Evolutionary conservation across 1,284 basidiomycete species (phyloP), one percentile per base, ranked within the genome.

Genomic region (Veloboletus limbatus): DNA sequence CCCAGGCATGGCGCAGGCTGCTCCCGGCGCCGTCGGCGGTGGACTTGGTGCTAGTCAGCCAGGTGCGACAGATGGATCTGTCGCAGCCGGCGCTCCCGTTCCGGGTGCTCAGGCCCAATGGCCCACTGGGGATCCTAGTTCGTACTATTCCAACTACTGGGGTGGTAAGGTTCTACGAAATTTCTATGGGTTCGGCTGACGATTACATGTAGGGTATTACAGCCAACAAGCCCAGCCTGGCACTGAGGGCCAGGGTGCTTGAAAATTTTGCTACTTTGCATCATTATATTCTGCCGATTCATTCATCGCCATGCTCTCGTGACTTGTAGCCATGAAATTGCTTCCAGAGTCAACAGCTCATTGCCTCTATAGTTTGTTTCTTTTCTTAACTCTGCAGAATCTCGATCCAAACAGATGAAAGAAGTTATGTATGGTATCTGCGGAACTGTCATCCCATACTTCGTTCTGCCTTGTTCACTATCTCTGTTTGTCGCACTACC

Each of bases 81-180:
- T 68, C 48, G 70, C 67, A 25, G 49, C 56, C 10, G 68, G 65
- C 28, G 71, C 66, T 13, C 76, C 73, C 28, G 78, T 76, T 13
- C 77, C 79, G 55, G 75, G 77, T 39, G 79, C 75, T 28, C 83
- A 85, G 62, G 82, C 77, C 41, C 84, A 88, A 56, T 88, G 87
- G 87, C 76, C 74, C 40, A 72, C 75, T 25, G 75, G 77, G 31
- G 87, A 89, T 62, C 82, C 87, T 43, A 84, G 71, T 59, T 78
- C 79, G 47, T 89, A 89, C 66, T 89, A 90, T 67, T 79, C 79
- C 43, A 85, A 86, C 61, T 90, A 89, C 62, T 90, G 88, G 88
- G 84, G 88, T 62, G 85, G 85, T 88, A 48, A 64, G 84, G 14
- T 37, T 47, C 21, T 32, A 18, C 33, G 17, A 34, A 18, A 16